Conservation (phyloP, 2,329 filamentous ascomycete genomes). For the Beauveria asiatica region DNA sequence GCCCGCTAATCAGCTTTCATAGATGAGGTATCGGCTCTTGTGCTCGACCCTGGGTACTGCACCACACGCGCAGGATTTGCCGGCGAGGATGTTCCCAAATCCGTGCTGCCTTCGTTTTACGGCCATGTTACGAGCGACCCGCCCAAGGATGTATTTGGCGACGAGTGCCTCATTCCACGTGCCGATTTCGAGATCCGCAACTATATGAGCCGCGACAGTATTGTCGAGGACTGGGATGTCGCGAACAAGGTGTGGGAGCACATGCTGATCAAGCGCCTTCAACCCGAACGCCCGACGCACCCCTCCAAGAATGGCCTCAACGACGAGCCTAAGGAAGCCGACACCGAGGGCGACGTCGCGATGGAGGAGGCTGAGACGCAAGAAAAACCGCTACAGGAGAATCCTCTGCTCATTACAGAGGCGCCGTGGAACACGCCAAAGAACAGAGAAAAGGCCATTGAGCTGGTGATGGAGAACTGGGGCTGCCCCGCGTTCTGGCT, state of each 20-base stretch:
- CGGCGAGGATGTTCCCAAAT: slow-evolving; percentile 94
- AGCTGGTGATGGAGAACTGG: slow-evolving; percentile 97
- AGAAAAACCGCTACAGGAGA: slow-evolving; percentile 80
- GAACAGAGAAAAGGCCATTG: slow-evolving; percentile 85
- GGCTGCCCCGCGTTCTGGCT: slow-evolving; percentile 92
- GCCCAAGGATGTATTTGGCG: slow-evolving; percentile 66
- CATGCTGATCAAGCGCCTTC: slow-evolving; percentile 79
- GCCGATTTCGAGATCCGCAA: slow-evolving; percentile 77
- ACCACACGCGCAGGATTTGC: slow-evolving; percentile 91
- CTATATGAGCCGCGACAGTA: slow-evolving; percentile 80
- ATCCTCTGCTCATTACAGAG: slow-evolving; percentile 87
- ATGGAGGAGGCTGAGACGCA: slow-evolving; percentile 45
- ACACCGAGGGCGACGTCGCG: slow-evolving; percentile 52
- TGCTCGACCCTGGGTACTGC: slow-evolving; percentile 90
- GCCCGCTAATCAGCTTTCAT: slow-evolving; percentile 13
- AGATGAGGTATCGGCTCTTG: slow-evolving; percentile 97
- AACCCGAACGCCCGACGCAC: slow-evolving; percentile 61
- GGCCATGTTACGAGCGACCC: slow-evolving; percentile 44
- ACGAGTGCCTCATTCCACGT: slow-evolving; percentile 77
- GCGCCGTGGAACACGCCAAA: slow-evolving; percentile 86
- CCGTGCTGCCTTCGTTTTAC: slow-evolving; percentile 85
- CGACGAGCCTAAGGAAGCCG: slow-evolving; percentile 50
- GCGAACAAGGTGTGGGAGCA: slow-evolving; percentile 88
- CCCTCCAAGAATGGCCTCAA: slow-evolving; percentile 73
- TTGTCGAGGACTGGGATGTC: slow-evolving; percentile 94